A percentile compares a stretch with the other conserved stretches of the same genome.
phyloP scores from a whole-genome alignment of 768 basidiomycete genomes.

The Daedaleopsis sinensis region DNA sequence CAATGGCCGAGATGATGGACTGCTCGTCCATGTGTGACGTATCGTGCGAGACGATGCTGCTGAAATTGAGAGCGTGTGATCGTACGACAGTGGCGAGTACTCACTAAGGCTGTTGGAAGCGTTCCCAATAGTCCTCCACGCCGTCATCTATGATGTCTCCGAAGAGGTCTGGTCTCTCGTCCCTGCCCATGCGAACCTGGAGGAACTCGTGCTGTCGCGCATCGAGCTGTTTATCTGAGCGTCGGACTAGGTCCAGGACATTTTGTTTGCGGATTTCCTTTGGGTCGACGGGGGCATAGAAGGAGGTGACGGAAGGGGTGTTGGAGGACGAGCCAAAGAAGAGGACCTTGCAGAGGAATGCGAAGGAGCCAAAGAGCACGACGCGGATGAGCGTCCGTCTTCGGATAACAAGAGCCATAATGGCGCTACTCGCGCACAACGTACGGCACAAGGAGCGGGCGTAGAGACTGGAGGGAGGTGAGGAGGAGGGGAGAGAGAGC shows the following conservation, averaged over 20 bases:
- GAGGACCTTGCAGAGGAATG: conserved; percentile 42
- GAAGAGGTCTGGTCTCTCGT: conserved; percentile 82
- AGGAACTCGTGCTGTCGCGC: conserved; percentile 87
- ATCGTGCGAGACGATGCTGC: conserved; percentile 77
- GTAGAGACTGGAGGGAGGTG: neutral
- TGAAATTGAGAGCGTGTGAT: neutral
- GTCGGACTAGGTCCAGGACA: conserved; percentile 65
- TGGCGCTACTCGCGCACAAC: neutral
- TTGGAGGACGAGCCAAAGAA: conserved; percentile 38
- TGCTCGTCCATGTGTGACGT: conserved; percentile 91
- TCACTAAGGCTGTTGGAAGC: conserved; percentile 91
- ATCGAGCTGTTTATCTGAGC: conserved; percentile 80
- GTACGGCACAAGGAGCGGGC: neutral
- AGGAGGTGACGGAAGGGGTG: conserved; percentile 24
- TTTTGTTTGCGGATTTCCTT: conserved; percentile 57
- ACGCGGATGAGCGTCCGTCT: conserved; percentile 53
- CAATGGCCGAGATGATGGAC: conserved; percentile 85
- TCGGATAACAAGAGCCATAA: conserved; percentile 48
- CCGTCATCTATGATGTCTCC: conserved; percentile 76
- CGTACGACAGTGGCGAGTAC: conserved; percentile 31
- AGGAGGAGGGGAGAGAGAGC: neutral
- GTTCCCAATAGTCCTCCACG: conserved; percentile 85
- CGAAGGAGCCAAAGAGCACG: conserved; percentile 37
- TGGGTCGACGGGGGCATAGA: conserved; percentile 27
- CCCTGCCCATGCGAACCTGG: conserved; percentile 86